Evolutionary conservation across 352 stramenopile genomes (phyloP), one percentile per base, ranked within the genome.

Genomic region (Phytopythium oedochilum): DNA sequence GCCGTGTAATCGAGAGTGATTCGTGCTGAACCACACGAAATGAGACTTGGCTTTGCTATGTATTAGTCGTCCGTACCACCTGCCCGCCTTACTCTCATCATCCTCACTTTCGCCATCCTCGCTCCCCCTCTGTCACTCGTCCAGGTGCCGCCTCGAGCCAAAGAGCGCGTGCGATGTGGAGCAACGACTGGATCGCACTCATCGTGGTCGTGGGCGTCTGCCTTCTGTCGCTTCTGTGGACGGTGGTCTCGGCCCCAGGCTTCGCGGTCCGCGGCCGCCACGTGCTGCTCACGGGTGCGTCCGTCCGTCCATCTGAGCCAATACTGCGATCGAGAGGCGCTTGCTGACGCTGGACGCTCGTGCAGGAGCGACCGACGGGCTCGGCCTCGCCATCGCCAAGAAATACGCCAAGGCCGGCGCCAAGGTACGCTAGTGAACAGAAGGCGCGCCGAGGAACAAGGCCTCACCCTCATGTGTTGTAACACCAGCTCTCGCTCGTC

Each of bases 331-430:
- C n/a, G n/a, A n/a, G n/a, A n/a, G n/a, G n/a, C n/a, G n/a, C n/a
- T n/a, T n/a, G 34, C 2, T 23, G 6, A 17, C 26, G 38, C n/a
- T 28, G n/a, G 2, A 5, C 9, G 15, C 36, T 17, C 5, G 0
- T 2, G 14, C 49, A 80, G 75, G 72, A 2, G 59, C 59, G 4
- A 77, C 66, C 36, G 67, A 66, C 26, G 70, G 70, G 0, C 47
- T 88, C 11, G 78, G 80, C 4, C 67, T 90, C 23, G 66, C 75
- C 40, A 73, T 89, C 44, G 80, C 80, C 51, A 83, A 76, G 44
- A 78, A 86, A 11, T 90, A 89, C 43, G 61, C 68, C 0, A 55
- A 59, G 2, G 67, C 66, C 5, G 77, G 73, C 8, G 80, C 80
- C 26, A 80, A 82, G 35, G 63, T 76, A 40, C n/a, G n/a, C n/a